Base-by-base conservation (phyloP, 2,329 filamentous ascomycete species). In the Fusarium phyllophilum region DNA sequence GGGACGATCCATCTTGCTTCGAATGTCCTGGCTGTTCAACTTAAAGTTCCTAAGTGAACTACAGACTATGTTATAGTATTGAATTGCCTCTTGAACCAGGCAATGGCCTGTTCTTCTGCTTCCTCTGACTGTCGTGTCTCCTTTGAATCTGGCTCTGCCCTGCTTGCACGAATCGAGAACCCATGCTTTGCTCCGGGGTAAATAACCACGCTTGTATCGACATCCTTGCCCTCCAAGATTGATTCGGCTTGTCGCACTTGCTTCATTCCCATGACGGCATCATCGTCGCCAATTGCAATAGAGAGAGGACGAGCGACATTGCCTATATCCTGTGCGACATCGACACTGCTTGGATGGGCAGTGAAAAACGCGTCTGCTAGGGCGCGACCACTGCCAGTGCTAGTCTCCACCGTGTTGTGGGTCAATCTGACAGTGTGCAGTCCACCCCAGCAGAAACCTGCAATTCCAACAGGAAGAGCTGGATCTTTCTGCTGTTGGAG, bases 361-460 rank as follows among this genome's bases (percentile, higher is more conserved):
- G 56, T 41, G 13, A 59, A 59, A 22, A 59, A 39, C 17, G 33
- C 56, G 24, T 51, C 34, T 22, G 33, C 44, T 1, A 59, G 6
- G 20, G 34, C 20, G 12, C 5, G 56, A 3, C 56, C 56, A 33
- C 26, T 14, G 10, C 11, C 8, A 20, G 22, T 14, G 15, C 22
- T 49, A 2, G 44, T 59, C 39, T 59, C 42, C 17, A 7, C 44
- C 2, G 20, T 59, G 24, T 59, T 13, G 22, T 84, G 83, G 17
- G 84, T 82, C 8, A 91, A 84, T n/a, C 84, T 78, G 14, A 89
- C 77, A 6, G 84, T 81, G 72, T 90, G 85, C 69, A 88, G 87
- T 31, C 88, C 90, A 31, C 90, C 90, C 89, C 89, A 92, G 82
- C 89, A 91, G 81, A 90, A 91, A 1, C 90, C 90, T 0, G 87